Evolutionary conservation across 2,329 filamentous ascomycete genomes (phyloP).

Genomic region (Penicillium sp.): DNA sequence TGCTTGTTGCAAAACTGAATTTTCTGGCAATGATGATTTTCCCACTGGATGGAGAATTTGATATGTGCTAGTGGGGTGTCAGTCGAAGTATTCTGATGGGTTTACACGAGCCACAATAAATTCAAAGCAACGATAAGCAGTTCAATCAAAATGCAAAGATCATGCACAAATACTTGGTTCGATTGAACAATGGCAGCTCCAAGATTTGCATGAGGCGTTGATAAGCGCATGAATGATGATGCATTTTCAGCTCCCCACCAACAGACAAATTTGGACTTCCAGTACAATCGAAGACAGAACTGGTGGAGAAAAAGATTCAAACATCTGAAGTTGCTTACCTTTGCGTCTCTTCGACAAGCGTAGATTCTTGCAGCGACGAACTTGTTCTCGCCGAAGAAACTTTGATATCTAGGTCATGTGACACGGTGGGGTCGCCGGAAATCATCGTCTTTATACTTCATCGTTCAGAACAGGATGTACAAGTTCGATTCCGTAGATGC

Average conservation of each 20-base stretch:
- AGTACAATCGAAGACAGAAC: not conserved
- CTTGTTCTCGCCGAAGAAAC: constrained; percentile 22
- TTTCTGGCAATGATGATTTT: not conserved
- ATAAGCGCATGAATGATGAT: constrained; percentile 12
- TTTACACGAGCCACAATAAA: not conserved
- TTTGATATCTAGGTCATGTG: constrained; percentile 25
- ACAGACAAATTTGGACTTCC: not conserved
- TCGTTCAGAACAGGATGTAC: not conserved
- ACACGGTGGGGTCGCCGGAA: constrained; percentile 14
- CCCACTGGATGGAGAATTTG: constrained; percentile 6
- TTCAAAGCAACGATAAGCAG: not conserved
- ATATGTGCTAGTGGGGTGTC: constrained; percentile 10
- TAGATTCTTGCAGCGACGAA: constrained; percentile 10
- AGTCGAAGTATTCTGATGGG: constrained; percentile 2
- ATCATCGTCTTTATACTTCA: not conserved
- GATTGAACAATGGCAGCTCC: not conserved
- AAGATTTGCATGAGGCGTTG: constrained; percentile 11
- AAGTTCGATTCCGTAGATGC: not conserved
- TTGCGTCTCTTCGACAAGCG: constrained; percentile 9
- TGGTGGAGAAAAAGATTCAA: not conserved
- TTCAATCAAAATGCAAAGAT: not conserved
- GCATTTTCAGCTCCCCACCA: constrained; percentile 1
- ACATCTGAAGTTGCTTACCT: constrained; percentile 11
- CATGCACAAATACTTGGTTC: not conserved
- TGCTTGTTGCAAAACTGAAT: constrained; percentile 3